Evolutionary conservation across 768 basidiomycete genomes (phyloP).

Genomic region (Leccinum truebloodii): DNA sequence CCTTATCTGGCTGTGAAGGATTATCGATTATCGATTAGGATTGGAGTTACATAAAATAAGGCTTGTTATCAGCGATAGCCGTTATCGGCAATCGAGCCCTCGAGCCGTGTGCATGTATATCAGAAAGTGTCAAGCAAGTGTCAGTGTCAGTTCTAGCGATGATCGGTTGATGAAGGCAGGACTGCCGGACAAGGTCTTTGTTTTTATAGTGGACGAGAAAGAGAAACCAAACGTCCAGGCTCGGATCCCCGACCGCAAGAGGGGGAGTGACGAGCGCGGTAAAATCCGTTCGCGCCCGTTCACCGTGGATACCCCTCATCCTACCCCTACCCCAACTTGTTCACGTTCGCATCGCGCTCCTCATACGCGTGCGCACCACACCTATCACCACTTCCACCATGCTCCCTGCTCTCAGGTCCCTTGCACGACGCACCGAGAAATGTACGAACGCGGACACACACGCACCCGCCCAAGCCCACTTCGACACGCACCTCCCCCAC

Average conservation of each 20-base stretch:
- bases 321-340: neutral
- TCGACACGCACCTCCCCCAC: constrained; percentile 47
- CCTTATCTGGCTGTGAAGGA: too few relatives aligned
- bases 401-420: neutral
- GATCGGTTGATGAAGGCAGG: neutral
- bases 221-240: neutral
- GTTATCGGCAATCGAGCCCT: too few relatives aligned
- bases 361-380: neutral
- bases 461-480: constrained; percentile 23
- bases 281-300: neutral
- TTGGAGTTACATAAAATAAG: too few relatives aligned
- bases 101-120: neutral
- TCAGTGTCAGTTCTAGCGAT: neutral
- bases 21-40: too few relatives aligned
- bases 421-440: neutral
- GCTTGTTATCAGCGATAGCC: too few relatives aligned
- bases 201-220: neutral
- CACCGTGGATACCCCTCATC: neutral
- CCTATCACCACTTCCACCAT: neutral
- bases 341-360: neutral
- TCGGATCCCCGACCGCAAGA: neutral
- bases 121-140: neutral
- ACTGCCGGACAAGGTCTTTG: neutral
- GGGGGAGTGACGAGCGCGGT: too few relatives aligned
- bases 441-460: constrained; percentile 32